Percentiles rank a stretch among this genome's conserved stretches.
phyloP scores from a whole-genome alignment of 1,284 basidiomycete species.

The Somion occarium region DNA sequence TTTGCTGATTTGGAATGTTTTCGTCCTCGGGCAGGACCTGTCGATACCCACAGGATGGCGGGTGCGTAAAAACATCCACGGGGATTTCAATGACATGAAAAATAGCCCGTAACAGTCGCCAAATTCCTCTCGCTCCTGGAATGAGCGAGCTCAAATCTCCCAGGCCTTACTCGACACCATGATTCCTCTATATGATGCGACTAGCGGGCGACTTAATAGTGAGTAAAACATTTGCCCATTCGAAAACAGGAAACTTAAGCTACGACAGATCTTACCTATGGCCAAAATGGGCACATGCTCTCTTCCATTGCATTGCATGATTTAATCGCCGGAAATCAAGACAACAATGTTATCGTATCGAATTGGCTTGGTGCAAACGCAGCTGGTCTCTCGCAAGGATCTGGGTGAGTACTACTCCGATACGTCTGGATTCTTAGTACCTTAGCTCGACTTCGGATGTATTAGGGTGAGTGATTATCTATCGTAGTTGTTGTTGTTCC shows the following conservation, averaged over 20 bases:
- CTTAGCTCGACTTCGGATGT: background rate
- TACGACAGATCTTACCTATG: conserved; percentile 3
- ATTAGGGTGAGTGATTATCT: background rate
- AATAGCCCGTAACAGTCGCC: conserved; percentile 2
- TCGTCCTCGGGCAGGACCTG: background rate
- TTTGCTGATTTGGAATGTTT: background rate
- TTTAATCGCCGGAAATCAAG: background rate
- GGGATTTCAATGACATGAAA: background rate
- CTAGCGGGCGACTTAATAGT: background rate
- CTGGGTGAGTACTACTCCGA: background rate
- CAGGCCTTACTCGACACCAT: conserved; percentile 3
- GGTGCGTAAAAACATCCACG: background rate
- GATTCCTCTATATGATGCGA: background rate
- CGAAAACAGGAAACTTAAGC: background rate
- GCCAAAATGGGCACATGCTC: conserved; percentile 5
- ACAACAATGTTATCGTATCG: background rate
- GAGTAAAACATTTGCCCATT: background rate
- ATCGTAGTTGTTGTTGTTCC: background rate
- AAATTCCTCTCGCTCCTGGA: conserved; percentile 1
- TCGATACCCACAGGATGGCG: conserved; percentile 3
- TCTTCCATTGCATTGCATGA: conserved; percentile 8
- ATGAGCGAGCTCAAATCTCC: background rate
- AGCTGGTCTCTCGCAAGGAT: background rate
- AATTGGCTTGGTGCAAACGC: background rate
- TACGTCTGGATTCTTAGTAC: background rate